Evolutionary conservation across 768 basidiomycete species (phyloP).

Genomic region (Boletellus sp.): DNA sequence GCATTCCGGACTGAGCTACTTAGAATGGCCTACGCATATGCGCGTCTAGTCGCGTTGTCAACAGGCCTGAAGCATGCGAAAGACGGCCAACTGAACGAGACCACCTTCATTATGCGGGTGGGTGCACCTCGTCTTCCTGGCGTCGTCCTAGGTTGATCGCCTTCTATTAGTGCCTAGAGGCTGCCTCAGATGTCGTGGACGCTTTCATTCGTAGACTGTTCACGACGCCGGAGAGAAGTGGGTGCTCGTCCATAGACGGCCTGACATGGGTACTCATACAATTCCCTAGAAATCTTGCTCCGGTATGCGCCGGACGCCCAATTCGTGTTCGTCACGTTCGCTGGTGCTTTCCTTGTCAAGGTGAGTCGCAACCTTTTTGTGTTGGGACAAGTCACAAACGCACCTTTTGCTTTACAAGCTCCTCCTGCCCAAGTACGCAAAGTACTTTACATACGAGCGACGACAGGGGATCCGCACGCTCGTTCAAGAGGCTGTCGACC

Average conservation of each 20-base stretch:
- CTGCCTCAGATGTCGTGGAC: constrained; percentile 63
- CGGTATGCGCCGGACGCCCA: constrained; percentile 78
- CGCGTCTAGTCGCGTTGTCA: constrained; percentile 64
- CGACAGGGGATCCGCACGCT: constrained; percentile 58
- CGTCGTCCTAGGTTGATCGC: background rate
- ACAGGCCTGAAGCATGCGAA: constrained; percentile 78
- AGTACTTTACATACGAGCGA: constrained; percentile 54
- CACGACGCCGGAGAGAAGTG: constrained; percentile 50
- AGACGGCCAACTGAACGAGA: constrained; percentile 51
- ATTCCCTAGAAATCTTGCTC: constrained; percentile 46
- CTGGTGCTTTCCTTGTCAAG: constrained; percentile 80
- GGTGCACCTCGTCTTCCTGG: constrained; percentile 23
- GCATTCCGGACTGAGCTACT: constrained; percentile 60
- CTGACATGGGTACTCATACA: background rate
- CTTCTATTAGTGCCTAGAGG: constrained; percentile 52
- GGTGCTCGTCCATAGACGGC: constrained; percentile 16
- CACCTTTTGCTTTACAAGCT: constrained; percentile 40
- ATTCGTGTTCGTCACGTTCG: constrained; percentile 76
- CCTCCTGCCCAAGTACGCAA: constrained; percentile 71
- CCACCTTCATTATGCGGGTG: constrained; percentile 63
- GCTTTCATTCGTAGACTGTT: constrained; percentile 57
- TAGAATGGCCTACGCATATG: constrained; percentile 62
- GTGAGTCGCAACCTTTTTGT: constrained; percentile 31
- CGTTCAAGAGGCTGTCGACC: constrained; percentile 63
- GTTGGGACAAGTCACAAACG: background rate